Base-by-base conservation (phyloP, 2,329 filamentous ascomycete genomes). In the Aureobasidium mangrovei region DNA sequence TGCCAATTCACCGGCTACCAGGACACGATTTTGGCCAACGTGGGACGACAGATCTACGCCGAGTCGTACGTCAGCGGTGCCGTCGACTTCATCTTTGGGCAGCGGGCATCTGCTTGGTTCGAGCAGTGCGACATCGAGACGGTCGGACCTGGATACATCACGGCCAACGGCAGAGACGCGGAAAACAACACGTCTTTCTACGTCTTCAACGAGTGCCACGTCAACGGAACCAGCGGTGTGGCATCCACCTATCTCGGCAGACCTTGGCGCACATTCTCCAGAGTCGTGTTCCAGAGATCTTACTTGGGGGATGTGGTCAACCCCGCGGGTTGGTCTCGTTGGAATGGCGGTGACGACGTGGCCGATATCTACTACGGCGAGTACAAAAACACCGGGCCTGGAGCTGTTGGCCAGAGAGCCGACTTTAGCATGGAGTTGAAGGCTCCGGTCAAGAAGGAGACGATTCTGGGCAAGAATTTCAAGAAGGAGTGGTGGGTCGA, bases 331-430 rank as follows among this genome's bases (percentile, higher is more conserved):
- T 64, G 62, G 62, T 60, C 49, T n/a, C 58, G 7, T 12, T 56
- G 54, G 54, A 38, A 56, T 45, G 33, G 24, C 4, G 45, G 38
- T 7, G 33, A 56, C 10, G 38, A 24, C n/a, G n/a, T 36, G 4
- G 35, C 36, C 4, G 68, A 78, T 40, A 76, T 84, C 2, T 65
- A 70, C 26, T 84, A 79, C 58, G 78, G 67, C 7, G 82, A 85
- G 70, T 84, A 77, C 61, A 66, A 62, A 26, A 85, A 85, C 66
- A 74, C 74, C 1, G 82, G 83, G 1, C 63, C 69, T 31, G 82
- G 83, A 2, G 71, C 81, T 3, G 65, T 67, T 18, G 79, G 79
- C 0, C 73, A 70, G 0, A 70, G 81, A 46, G 80, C 78, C 7
- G 70, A 67, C 57, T 81, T 79, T 59, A 64, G 72, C 3, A 70